phyloP scores from a whole-genome alignment of 1,284 basidiomycete genomes.

The Microbotryomycetes sp. region DNA sequence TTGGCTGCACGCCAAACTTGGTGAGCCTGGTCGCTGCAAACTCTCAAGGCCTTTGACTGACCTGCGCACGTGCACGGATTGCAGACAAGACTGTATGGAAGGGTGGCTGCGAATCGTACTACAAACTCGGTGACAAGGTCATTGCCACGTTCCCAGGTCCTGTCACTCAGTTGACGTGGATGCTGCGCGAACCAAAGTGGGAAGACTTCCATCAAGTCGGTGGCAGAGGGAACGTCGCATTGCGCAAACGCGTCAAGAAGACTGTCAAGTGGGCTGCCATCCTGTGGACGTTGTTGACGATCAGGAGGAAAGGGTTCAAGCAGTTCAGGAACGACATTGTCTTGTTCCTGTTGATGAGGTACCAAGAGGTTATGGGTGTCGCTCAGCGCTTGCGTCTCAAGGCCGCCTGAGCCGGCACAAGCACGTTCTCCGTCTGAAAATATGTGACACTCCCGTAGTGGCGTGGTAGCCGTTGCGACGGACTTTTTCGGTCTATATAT shows the following conservation, averaged over 20 bases:
- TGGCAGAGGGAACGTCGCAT: neutral
- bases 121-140: slow-evolving; percentile 17
- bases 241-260: neutral
- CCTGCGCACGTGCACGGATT: neutral
- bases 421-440: no score
- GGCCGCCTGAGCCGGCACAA: no score
- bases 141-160: slow-evolving; percentile 13
- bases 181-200: neutral
- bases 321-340: slow-evolving; percentile 1
- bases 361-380: neutral
- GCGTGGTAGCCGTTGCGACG: no score
- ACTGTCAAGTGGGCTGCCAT: neutral
- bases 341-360: slow-evolving; percentile 2
- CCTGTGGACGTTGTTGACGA: neutral
- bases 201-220: slow-evolving; percentile 5
- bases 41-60: neutral
- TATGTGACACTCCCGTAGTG: no score
- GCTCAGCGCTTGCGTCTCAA: neutral
- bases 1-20: neutral
- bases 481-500: no score
- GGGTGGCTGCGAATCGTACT: slow-evolving; percentile 18
- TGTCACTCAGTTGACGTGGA: slow-evolving; percentile 3
- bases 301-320: neutral
- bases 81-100: slow-evolving; percentile 24
- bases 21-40: neutral